These are phyloP conservation scores for Lactarius evosmus DNA, from an alignment of 768 basidiomycete genomes.

Conservation along the genomic window DNA sequence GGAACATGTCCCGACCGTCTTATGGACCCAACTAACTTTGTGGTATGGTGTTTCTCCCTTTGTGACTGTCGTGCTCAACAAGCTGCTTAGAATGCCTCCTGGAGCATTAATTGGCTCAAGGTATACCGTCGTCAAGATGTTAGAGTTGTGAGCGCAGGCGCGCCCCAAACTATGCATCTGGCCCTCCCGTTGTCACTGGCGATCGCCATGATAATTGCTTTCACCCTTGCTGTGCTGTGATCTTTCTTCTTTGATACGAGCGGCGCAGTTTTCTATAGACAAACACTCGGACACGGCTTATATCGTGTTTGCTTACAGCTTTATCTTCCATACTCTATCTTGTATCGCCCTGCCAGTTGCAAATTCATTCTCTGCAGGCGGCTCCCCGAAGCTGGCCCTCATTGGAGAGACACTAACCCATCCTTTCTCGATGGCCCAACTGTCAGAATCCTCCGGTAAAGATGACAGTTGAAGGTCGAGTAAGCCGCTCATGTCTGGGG, in stretches of 20 bases:
- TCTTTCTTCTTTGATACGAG: conserved; percentile 17
- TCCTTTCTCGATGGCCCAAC: conserved; percentile 72
- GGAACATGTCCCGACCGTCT: conserved; percentile 65
- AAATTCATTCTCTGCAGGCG: conserved; percentile 33
- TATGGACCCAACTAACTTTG: conserved; percentile 69
- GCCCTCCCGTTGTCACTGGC: conserved; percentile 3
- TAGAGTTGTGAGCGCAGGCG: conserved; percentile 18
- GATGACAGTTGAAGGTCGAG: conserved; percentile 54
- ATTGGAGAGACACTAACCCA: conserved; percentile 77
- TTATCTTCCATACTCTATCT: conserved; percentile 53
- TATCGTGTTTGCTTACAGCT: conserved; percentile 40
- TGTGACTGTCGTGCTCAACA: background rate
- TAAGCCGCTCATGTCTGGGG: conserved; percentile 67
- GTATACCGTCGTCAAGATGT: conserved; percentile 46
- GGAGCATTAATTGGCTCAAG: conserved; percentile 77
- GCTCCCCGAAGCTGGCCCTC: conserved; percentile 71
- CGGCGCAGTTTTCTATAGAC: conserved; percentile 1
- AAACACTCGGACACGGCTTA: background rate
- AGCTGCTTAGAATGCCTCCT: conserved; percentile 61
- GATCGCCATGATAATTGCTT: background rate
- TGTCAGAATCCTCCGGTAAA: conserved; percentile 78
- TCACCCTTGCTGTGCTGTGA: conserved; percentile 8
- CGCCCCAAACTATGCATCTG: conserved; percentile 3
- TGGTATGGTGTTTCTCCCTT: conserved; percentile 42
- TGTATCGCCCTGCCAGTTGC: conserved; percentile 37